These are phyloP conservation scores for Coemansia sp. DNA, from an alignment of 192 early-diverging fungal species.

Conservation along the genomic window DNA sequence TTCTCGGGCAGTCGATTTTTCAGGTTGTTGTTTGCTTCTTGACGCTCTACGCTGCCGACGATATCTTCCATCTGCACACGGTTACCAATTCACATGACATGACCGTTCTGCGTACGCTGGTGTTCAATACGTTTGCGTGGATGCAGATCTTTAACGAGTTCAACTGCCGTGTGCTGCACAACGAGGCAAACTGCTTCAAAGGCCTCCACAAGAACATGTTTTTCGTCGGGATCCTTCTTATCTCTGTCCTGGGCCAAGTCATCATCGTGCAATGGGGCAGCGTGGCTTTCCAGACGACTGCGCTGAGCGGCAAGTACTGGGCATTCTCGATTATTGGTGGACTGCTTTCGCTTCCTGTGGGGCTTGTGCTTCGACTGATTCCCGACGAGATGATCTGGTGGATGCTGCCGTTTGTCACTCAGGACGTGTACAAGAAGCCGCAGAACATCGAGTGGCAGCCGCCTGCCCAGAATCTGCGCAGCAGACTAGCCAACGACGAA, in stretches of 20 bases:
- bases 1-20: slow-evolving; percentile 86
- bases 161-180: slow-evolving; percentile 77
- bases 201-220: slow-evolving; percentile 74
- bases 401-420: slow-evolving; percentile 52
- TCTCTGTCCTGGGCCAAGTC: slow-evolving; percentile 74
- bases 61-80: slow-evolving; percentile 62
- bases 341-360: slow-evolving; percentile 77
- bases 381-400: slow-evolving; percentile 69
- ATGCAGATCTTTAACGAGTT: slow-evolving; percentile 90
- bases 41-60: slow-evolving; percentile 67
- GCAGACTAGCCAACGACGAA: slow-evolving; percentile 33
- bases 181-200: slow-evolving; percentile 85
- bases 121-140: slow-evolving; percentile 93
- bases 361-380: slow-evolving; percentile 80
- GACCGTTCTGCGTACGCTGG: slow-evolving; percentile 69
- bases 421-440: slow-evolving; percentile 53
- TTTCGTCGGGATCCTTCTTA: slow-evolving; percentile 77
- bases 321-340: slow-evolving; percentile 78
- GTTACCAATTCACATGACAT: slow-evolving; percentile 42
- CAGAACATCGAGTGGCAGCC: slow-evolving; percentile 51
- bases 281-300: slow-evolving; percentile 75
- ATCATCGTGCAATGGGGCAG: slow-evolving; percentile 92
- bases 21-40: slow-evolving; percentile 82
- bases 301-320: slow-evolving; percentile 76
- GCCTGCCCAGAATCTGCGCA: slow-evolving; percentile 50